phyloP scores from a whole-genome alignment of 352 stramenopile genomes.

The Phytopythium aichiense region DNA sequence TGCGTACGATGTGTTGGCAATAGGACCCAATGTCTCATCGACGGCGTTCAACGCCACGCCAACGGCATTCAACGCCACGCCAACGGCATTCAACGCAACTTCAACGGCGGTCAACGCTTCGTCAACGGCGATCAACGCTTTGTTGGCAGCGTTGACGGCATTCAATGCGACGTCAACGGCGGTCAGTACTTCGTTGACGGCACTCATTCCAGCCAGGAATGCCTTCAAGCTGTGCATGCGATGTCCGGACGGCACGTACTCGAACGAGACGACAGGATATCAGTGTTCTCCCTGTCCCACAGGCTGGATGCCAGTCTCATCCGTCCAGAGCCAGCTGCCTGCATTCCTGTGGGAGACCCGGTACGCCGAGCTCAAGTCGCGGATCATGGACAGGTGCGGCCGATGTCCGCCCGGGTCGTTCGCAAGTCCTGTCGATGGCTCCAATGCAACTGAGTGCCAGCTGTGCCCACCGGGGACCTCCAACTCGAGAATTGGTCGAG shows the following conservation, averaged over 20 bases:
- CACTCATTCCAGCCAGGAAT: slow-evolving; percentile 12
- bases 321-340: slow-evolving; percentile 2
- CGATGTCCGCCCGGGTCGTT: slow-evolving; percentile 15
- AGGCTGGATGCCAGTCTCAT: slow-evolving; percentile 12
- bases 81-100: no score
- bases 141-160: no score
- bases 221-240: slow-evolving; percentile 18
- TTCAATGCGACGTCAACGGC: no score
- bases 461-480: slow-evolving; percentile 6
- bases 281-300: slow-evolving; percentile 36
- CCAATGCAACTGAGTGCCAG: neutral
- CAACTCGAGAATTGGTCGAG: neutral
- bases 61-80: no score
- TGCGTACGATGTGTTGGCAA: neutral
- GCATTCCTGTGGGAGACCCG: slow-evolving; percentile 3
- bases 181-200: neutral
- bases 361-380: slow-evolving; percentile 6
- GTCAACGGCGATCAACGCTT: no score
- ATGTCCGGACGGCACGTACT: slow-evolving; percentile 37
- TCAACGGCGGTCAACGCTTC: no score
- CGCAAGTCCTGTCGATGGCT: neutral
- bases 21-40: no score
- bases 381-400: slow-evolving; percentile 8
- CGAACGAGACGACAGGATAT: slow-evolving; percentile 38
- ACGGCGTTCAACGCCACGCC: no score